A percentile compares a stretch with the other conserved stretches of the same genome.
These are phyloP conservation scores for Boletus vinaceobasis DNA, from an alignment of 768 basidiomycete species.

Conservation along the genomic window DNA sequence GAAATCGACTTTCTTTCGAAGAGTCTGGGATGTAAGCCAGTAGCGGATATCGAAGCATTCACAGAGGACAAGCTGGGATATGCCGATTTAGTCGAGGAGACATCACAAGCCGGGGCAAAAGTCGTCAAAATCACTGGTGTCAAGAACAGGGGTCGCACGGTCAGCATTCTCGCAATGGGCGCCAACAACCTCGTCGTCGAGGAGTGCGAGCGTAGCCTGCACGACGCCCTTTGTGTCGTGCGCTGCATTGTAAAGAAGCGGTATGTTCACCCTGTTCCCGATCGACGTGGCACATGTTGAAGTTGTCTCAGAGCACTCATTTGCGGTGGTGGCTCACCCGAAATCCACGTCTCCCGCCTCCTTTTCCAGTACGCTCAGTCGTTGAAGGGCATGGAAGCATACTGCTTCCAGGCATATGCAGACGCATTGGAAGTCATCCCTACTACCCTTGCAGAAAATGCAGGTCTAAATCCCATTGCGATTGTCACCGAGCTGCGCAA, in stretches of 20 bases:
- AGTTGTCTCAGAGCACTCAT: slow-evolving; percentile 69
- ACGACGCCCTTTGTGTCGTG: slow-evolving; percentile 98
- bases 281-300: background rate
- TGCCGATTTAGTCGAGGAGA: slow-evolving; percentile 94
- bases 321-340: slow-evolving; percentile 94
- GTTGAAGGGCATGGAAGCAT: slow-evolving; percentile 96
- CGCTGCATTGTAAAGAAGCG: slow-evolving; percentile 98
- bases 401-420: slow-evolving; percentile 98
- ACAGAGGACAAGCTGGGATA: slow-evolving; percentile 97
- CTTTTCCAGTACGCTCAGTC: slow-evolving; percentile 90
- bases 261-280: slow-evolving; percentile 41
- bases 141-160: slow-evolving; percentile 91
- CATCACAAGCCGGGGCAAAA: slow-evolving; percentile 75
- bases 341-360: slow-evolving; percentile 92
- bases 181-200: slow-evolving; percentile 90
- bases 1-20: slow-evolving; percentile 97
- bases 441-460: slow-evolving; percentile 96
- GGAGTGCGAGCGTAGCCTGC: slow-evolving; percentile 94
- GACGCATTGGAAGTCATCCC: slow-evolving; percentile 98
- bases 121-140: slow-evolving; percentile 94
- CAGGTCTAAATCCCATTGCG: slow-evolving; percentile 94
- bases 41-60: slow-evolving; percentile 97
- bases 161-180: slow-evolving; percentile 94
- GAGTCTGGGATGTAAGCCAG: slow-evolving; percentile 91
- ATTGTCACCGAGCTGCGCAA: slow-evolving; percentile 98